A percentile compares a stretch with the other conserved stretches of the same genome.
phyloP scores from a whole-genome alignment of 257 asterid species.

The Datura wrightii region DNA sequence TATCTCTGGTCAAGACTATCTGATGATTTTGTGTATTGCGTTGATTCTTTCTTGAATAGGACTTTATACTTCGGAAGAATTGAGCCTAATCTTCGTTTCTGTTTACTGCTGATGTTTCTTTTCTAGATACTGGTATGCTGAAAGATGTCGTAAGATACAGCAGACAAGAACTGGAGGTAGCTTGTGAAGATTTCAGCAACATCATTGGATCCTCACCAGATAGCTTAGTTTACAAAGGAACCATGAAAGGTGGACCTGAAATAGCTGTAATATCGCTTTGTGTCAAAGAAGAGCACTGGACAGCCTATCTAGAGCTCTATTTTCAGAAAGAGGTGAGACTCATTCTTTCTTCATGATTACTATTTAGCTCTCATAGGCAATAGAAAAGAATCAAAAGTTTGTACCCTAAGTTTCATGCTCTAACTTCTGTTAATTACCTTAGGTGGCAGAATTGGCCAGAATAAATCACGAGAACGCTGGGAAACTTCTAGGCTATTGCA shows the following conservation, averaged over 20 bases:
- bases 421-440: slow-evolving; percentile 27
- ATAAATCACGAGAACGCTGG: slow-evolving; percentile 73
- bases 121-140: slow-evolving; percentile 74
- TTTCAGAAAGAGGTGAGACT: slow-evolving; percentile 81
- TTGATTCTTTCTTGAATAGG: neutral
- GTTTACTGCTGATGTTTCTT: neutral
- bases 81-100: neutral
- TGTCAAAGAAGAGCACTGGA: slow-evolving; percentile 86
- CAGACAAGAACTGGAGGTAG: slow-evolving; percentile 89
- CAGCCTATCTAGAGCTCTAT: slow-evolving; percentile 85
- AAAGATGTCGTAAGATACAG: slow-evolving; percentile 67
- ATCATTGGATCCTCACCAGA: slow-evolving; percentile 89
- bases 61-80: neutral
- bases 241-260: slow-evolving; percentile 81
- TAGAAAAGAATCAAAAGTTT: neutral
- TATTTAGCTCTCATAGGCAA: neutral
- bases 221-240: slow-evolving; percentile 84
- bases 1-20: neutral
- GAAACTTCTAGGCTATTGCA: slow-evolving; percentile 84
- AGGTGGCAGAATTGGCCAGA: slow-evolving; percentile 94
- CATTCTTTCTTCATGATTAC: neutral
- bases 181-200: slow-evolving; percentile 99
- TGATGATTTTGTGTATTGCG: too few relatives aligned
- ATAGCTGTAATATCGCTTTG: slow-evolving; percentile 86
- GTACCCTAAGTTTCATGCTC: neutral